Base-by-base conservation (phyloP, 2,329 filamentous ascomycete species). In the Albophoma yamanashiensis region DNA sequence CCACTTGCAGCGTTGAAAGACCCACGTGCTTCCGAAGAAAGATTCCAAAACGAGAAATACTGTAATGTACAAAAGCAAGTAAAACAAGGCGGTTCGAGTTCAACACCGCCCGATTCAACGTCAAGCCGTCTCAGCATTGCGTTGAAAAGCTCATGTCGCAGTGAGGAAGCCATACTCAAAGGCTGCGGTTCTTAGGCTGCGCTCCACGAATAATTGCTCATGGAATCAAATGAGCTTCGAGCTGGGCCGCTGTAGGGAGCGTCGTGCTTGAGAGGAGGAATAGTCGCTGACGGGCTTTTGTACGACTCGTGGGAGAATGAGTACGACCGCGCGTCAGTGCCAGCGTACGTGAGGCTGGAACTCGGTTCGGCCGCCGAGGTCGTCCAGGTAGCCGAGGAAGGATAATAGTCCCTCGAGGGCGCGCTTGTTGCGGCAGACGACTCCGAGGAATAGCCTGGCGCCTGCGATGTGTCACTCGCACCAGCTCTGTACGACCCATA, bases 191-290 rank as follows among this genome's bases (percentile, higher is more conserved):
- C 36, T 50, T 70, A 82, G 60, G 78, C 80, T 58, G 77, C 73
- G 64, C 78, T 82, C 82, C 82, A 85, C 39, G 81, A 82, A 68
- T 85, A 85, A 67, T 83, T 79, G 67, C 77, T 79, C 70, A 83
- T 74, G 56, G 73, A 74, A 59, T 79, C 77, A 61, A 79, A 80
- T 17, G 80, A 80, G 22, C 74, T 75, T 55, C 76, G 70, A 38
- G 73, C 64, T 15, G 69, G 70, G 50, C 71, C 70, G 34, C 67
- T 73, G 60, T 80, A 81, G 31, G 76, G 73, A 36, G 74, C 68
- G 20, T 75, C 72, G 8, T 71, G 63, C 65, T 73, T 73, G 17
- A 68, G 58, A n/a, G 71, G 64, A 12, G 72, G 64, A 12, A 68
- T 60, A 40, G 64, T 65, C 17, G 66, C 56, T 31, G 67, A 59